A percentile compares a stretch with the other conserved stretches of the same genome.
phyloP scores from a whole-genome alignment of 176 grass and related monocot genomes.

The Zizania latifolia region DNA sequence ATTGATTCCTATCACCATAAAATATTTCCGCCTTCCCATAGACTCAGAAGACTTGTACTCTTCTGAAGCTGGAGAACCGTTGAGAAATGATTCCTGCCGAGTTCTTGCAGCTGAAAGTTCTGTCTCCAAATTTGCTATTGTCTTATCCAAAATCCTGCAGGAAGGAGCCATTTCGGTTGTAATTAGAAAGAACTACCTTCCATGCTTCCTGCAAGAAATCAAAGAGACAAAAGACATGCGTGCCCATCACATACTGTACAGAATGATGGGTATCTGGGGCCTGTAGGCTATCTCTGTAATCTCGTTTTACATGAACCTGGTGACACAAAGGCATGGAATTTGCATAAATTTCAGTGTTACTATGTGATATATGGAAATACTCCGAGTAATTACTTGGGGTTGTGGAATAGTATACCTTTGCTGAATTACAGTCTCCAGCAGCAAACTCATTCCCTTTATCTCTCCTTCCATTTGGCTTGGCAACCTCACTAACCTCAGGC shows the following conservation, averaged over 20 bases:
- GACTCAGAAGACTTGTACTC: slow-evolving; percentile 45
- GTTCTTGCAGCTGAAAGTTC: slow-evolving; percentile 73
- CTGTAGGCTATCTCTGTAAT: slow-evolving; percentile 26
- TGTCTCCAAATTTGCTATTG: slow-evolving; percentile 75
- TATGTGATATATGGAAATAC: background rate
- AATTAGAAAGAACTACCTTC: background rate
- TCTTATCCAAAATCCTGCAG: slow-evolving; percentile 60
- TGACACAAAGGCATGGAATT: slow-evolving; percentile 2
- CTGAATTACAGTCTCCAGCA: slow-evolving; percentile 45
- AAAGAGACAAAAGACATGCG: background rate
- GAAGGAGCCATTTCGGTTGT: background rate
- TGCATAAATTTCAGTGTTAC: background rate
- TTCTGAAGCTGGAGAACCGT: slow-evolving; percentile 66
- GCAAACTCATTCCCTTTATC: slow-evolving; percentile 8
- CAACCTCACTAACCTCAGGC: slow-evolving; percentile 51
- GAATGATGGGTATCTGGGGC: slow-evolving; percentile 26
- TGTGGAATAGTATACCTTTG: slow-evolving; percentile 37
- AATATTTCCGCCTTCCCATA: slow-evolving; percentile 50
- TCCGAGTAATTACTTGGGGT: background rate
- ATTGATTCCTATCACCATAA: slow-evolving; percentile 92
- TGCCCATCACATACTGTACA: slow-evolving; percentile 44
- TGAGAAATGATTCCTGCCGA: slow-evolving; percentile 67
- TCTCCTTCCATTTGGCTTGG: slow-evolving; percentile 35
- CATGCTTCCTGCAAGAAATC: background rate
- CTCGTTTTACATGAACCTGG: slow-evolving; percentile 41